Evolutionary conservation across 495 filamentous ascomycete genomes (phyloP), one percentile per base, ranked within the genome.

Genomic region (Neurospora sp.): DNA sequence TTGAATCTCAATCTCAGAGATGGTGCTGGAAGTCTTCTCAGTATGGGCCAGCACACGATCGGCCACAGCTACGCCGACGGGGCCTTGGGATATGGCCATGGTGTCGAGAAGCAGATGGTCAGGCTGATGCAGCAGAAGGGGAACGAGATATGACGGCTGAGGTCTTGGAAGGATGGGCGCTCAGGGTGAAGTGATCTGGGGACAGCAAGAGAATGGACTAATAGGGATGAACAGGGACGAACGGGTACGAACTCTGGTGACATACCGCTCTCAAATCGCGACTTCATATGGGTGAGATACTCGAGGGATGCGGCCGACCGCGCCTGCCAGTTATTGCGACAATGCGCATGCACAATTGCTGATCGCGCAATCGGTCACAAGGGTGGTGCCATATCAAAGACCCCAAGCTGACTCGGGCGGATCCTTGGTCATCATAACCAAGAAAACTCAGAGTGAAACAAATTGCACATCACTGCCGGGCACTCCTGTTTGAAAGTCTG

Each of bases 321-420:
- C 27, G 27, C 53, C 53, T 16, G 53, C 27, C 22, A 35, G 53
- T 61, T 61, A 61, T 61, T 61, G 27, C 53, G 53, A 35, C 22
- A 61, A 61, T 61, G 53, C 6, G 53, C 45, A 61, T 61, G 53
- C 22, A 61, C 53, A 65, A 37, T 31, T 70, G 59, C 71, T 74
- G 73, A 81, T 81, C 73, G 79, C 79, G 79, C 79, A 73, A 81
- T 81, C 74, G 77, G 70, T 74, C 73, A 71, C 71, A 73, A 61
- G 71, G 76, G 76, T 81, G 78, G 77, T 81, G 78, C 73, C 75
- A 81, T 81, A 61, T 68, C 40, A 17, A 42, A 71, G 69, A 38
- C 71, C 39, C 31, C 53, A 31, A 17, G 44, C 27, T 39, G 31
- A 65, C 70, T 22, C 37, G n/a, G 20, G 39, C 35, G 42, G 40